phyloP scores from a whole-genome alignment of 768 basidiomycete genomes.

The Leccinum imitatum region DNA sequence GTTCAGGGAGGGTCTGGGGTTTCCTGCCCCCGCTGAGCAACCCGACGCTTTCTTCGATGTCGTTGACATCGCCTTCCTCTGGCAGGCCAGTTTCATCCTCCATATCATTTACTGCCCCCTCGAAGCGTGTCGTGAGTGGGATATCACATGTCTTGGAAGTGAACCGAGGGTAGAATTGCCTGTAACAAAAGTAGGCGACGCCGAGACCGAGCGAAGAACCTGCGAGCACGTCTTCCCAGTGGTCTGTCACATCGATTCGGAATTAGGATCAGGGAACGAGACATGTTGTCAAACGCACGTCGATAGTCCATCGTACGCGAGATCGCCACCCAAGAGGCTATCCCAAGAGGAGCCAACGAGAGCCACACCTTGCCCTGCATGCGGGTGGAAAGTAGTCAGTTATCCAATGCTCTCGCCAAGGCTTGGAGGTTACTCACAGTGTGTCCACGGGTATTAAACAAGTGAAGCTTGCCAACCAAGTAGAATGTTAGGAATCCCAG shows the following conservation, averaged over 20 bases:
- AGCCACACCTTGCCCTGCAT: constrained; percentile 78
- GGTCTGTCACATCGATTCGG: constrained; percentile 49
- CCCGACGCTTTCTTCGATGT: constrained; percentile 18
- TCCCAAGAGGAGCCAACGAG: constrained; percentile 68
- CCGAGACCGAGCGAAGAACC: constrained; percentile 74
- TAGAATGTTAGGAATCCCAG: constrained; percentile 89
- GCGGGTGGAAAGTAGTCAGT: neutral
- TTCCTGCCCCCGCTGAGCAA: constrained; percentile 20
- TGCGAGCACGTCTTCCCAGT: constrained; percentile 87
- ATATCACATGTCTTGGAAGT: constrained; percentile 54
- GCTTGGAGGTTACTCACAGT: constrained; percentile 41
- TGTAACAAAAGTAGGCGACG: constrained; percentile 73
- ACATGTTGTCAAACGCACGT: constrained; percentile 47
- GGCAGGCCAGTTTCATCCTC: constrained; percentile 5
- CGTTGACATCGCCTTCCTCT: constrained; percentile 11
- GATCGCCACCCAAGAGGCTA: constrained; percentile 71
- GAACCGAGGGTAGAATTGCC: constrained; percentile 77
- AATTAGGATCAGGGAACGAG: neutral
- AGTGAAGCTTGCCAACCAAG: constrained; percentile 84
- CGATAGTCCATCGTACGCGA: constrained; percentile 93
- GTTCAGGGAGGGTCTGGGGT: neutral
- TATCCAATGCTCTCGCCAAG: neutral
- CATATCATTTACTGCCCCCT: constrained; percentile 10
- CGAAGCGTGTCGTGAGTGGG: constrained; percentile 70
- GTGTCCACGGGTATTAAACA: constrained; percentile 81